These are phyloP conservation scores for Trichoderma aggressivum DNA, from an alignment of 2,329 filamentous ascomycete species.

Conservation along the genomic window DNA sequence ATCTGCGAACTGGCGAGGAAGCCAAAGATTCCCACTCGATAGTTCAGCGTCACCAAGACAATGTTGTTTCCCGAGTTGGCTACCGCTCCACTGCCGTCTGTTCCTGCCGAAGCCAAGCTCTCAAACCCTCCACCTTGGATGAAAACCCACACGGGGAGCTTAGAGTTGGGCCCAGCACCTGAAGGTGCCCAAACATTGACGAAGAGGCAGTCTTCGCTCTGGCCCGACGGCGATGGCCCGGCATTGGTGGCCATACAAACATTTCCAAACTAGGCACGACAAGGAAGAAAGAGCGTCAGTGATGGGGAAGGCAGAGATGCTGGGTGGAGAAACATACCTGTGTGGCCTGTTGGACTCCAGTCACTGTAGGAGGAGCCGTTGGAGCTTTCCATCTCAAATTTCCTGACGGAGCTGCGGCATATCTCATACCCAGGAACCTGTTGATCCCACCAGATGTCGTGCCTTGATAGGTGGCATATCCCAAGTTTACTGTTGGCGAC, in stretches of 20 bases:
- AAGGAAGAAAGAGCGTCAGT: background rate
- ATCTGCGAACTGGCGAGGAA: conserved; percentile 30
- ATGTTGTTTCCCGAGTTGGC: conserved; percentile 38
- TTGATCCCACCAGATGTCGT: conserved; percentile 24
- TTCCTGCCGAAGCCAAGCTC: conserved; percentile 33
- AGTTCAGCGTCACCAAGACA: conserved; percentile 47
- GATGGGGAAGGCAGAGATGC: too few species aligned
- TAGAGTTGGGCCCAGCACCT: conserved; percentile 25
- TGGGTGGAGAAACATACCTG: background rate
- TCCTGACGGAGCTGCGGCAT: conserved; percentile 22
- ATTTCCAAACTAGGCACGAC: background rate
- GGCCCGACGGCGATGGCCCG: conserved; percentile 21
- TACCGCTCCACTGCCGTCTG: conserved; percentile 40
- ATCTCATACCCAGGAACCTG: conserved; percentile 33
- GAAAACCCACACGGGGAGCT: conserved; percentile 42
- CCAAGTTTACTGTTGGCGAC: conserved; percentile 3
- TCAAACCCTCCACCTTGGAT: conserved; percentile 41
- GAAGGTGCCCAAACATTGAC: conserved; percentile 33
- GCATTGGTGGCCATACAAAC: conserved; percentile 1
- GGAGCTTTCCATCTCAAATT: conserved; percentile 9
- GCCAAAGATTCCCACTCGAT: conserved; percentile 41
- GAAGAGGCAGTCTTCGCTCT: conserved; percentile 34
- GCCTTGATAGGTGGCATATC: conserved; percentile 13
- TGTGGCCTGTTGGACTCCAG: conserved; percentile 9
- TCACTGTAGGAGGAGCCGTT: conserved; percentile 7